Evolutionary conservation across 169 alveolate species (phyloP).

Genomic region (Miamiensis avidus): DNA sequence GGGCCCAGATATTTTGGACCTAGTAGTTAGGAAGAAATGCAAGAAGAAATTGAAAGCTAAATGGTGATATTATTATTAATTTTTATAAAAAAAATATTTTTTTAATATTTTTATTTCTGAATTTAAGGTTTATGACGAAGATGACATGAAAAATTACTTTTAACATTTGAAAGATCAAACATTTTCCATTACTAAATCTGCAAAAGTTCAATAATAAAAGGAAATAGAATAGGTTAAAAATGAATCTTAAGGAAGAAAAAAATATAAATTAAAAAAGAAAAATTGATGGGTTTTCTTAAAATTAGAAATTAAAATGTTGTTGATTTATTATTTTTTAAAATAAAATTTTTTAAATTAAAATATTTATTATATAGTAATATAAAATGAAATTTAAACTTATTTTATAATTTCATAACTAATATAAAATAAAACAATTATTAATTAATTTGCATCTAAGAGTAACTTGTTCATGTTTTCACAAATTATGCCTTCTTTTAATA

Average conservation of each 20-base stretch:
- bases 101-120: too few relatives aligned
- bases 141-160: neutral
- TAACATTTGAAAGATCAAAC: neutral
- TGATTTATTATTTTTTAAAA: too few relatives aligned
- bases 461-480: too few relatives aligned
- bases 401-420: too few relatives aligned
- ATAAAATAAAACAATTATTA: too few relatives aligned
- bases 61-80: neutral
- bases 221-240: neutral
- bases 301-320: too few relatives aligned
- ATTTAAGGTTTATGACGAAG: neutral
- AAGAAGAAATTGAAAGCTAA: neutral
- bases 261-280: neutral
- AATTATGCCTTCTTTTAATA: constrained; percentile 37
- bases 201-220: neutral
- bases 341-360: too few relatives aligned
- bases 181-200: neutral
- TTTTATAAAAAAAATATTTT: too few relatives aligned
- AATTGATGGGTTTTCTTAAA: neutral
- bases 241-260: neutral
- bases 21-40: too few relatives aligned
- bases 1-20: neutral
- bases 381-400: too few relatives aligned
- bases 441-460: too few relatives aligned
- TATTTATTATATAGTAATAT: too few relatives aligned